Conservation (phyloP, 371 early-diverging fungal genomes). For the Umbelopsis sp. region DNA sequence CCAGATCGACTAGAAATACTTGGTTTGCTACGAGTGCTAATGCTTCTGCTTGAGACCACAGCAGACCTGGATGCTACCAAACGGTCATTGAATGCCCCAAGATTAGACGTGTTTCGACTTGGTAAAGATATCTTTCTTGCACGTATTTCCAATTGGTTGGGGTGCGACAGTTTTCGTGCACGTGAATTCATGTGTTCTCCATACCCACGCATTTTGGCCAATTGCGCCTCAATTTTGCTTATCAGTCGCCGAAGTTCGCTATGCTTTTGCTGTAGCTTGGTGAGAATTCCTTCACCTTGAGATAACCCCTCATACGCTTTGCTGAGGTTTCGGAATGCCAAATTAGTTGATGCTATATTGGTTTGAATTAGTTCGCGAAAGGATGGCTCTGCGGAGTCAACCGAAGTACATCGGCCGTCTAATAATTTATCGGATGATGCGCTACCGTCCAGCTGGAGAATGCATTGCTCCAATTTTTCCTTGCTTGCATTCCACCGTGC, state of each 20-base stretch:
- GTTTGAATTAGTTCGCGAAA: conserved; percentile 3
- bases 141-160: background rate
- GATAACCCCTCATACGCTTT: background rate
- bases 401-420: background rate
- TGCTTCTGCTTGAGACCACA: background rate
- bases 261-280: background rate
- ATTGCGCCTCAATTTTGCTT: background rate
- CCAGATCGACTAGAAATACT: background rate
- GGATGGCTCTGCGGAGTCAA: background rate
- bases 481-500: background rate
- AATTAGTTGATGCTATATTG: background rate
- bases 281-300: background rate
- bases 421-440: background rate
- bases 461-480: background rate
- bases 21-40: background rate
- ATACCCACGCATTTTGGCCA: background rate
- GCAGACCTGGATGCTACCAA: conserved; percentile 1
- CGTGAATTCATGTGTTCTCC: conserved; percentile 14
- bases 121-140: conserved; percentile 7
- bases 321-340: conserved; percentile 12
- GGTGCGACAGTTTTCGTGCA: conserved; percentile 4
- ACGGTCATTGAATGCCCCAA: background rate
- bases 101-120: background rate
- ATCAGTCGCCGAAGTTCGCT: conserved; percentile 3
- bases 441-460: background rate